phyloP scores from a whole-genome alignment of 2,329 filamentous ascomycete species.

The Fusarium pilosicola region DNA sequence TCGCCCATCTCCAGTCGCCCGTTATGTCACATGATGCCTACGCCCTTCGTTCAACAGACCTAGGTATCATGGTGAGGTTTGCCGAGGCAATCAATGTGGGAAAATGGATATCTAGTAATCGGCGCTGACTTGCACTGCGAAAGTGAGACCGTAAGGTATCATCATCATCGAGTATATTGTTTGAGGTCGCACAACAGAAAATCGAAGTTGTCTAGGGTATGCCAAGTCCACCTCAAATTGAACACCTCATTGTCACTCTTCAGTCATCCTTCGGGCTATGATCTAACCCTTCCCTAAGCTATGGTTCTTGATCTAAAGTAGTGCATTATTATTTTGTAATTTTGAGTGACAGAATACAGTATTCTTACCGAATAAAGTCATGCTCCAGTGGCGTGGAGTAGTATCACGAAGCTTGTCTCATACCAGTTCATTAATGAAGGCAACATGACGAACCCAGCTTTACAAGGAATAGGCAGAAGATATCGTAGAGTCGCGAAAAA shows the following conservation, averaged over 20 bases:
- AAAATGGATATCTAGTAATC: neutral
- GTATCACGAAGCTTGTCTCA: neutral
- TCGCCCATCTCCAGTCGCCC: neutral
- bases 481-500: neutral
- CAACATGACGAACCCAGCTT: too few species aligned
- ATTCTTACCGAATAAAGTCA: neutral
- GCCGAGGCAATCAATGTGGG: neutral
- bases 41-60: constrained; percentile 25
- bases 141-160: neutral
- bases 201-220: constrained; percentile 3
- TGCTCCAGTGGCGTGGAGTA: neutral
- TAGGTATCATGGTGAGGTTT: neutral
- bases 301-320: neutral
- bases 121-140: neutral
- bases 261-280: neutral
- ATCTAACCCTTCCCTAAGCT: neutral
- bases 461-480: too few species aligned
- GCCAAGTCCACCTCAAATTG: neutral
- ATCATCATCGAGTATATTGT: neutral
- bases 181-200: neutral
- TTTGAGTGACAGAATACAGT: neutral
- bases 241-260: neutral
- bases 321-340: neutral
- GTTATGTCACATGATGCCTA: constrained; percentile 35
- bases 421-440: neutral